Evolutionary conservation across 306 rosid species (phyloP).

Genomic region (Ormosia emarginata): DNA sequence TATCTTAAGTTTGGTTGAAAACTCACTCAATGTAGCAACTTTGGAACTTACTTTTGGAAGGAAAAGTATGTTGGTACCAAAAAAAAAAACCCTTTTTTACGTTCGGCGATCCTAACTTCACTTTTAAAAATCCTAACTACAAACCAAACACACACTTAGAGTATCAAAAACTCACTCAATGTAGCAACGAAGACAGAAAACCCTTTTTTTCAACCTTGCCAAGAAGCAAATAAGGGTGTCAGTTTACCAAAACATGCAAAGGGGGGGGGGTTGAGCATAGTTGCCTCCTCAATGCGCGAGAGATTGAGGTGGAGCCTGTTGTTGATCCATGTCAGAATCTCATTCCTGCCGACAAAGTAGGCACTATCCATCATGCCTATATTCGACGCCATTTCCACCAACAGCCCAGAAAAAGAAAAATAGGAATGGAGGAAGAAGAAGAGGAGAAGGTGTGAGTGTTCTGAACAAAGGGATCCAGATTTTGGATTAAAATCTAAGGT

Average conservation of each 20-base stretch:
- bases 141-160: too few relatives aligned
- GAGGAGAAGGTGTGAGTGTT: neutral
- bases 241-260: neutral
- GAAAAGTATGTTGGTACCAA: too few relatives aligned
- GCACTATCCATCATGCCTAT: conserved; percentile 98
- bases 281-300: conserved; percentile 93
- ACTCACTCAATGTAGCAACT: neutral
- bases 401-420: neutral
- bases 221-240: neutral
- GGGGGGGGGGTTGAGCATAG: neutral
- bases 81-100: too few relatives aligned
- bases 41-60: too few relatives aligned
- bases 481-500: conserved; percentile 12
- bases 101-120: too few relatives aligned
- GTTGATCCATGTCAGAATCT: conserved; percentile 93
- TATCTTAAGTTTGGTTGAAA: too few relatives aligned
- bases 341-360: conserved; percentile 96
- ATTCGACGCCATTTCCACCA: conserved; percentile 64
- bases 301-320: conserved; percentile 89
- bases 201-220: neutral
- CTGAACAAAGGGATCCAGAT: neutral
- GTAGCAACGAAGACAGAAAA: neutral
- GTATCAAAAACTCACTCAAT: neutral
- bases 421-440: neutral
- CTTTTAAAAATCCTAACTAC: too few relatives aligned